phyloP scores from a whole-genome alignment of 2,329 filamentous ascomycete species.

The Fusarium hostae region DNA sequence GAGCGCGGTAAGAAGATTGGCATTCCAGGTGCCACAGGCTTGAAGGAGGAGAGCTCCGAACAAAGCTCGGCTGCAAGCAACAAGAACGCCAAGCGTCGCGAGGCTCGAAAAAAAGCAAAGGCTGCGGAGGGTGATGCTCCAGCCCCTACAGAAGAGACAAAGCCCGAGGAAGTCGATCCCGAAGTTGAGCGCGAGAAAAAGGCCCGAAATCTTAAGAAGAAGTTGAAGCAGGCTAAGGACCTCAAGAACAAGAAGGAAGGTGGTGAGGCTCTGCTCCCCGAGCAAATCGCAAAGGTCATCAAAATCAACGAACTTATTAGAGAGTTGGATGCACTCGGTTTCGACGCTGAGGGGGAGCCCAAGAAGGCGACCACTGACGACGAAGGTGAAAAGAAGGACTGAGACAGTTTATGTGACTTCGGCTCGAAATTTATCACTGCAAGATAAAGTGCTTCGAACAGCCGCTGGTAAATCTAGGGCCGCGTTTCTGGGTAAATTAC shows the following conservation, averaged over 20 bases:
- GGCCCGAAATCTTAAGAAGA: constrained; percentile 90
- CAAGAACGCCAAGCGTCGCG: constrained; percentile 86
- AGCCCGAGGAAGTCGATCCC: constrained; percentile 65
- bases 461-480: neutral
- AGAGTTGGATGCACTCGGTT: constrained; percentile 85
- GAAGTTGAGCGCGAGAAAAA: constrained; percentile 91
- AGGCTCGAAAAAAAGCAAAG: constrained; percentile 67
- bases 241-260: constrained; percentile 90
- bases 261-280: constrained; percentile 84
- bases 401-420: constrained; percentile 10
- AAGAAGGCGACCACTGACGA: constrained; percentile 44
- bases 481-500: neutral
- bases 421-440: neutral
- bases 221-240: constrained; percentile 91
- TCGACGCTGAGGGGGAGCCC: constrained; percentile 79
- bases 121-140: constrained; percentile 65
- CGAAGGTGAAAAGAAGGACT: constrained; percentile 40
- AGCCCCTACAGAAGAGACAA: constrained; percentile 29
- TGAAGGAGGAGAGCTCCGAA: constrained; percentile 61
- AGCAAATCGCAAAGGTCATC: constrained; percentile 97
- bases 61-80: constrained; percentile 67
- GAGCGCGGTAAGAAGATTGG: constrained; percentile 71
- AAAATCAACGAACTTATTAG: constrained; percentile 94
- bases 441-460: neutral
- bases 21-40: constrained; percentile 78